Conservation (phyloP, 306 rosid species). For the Amphicarpaea edgeworthii region DNA sequence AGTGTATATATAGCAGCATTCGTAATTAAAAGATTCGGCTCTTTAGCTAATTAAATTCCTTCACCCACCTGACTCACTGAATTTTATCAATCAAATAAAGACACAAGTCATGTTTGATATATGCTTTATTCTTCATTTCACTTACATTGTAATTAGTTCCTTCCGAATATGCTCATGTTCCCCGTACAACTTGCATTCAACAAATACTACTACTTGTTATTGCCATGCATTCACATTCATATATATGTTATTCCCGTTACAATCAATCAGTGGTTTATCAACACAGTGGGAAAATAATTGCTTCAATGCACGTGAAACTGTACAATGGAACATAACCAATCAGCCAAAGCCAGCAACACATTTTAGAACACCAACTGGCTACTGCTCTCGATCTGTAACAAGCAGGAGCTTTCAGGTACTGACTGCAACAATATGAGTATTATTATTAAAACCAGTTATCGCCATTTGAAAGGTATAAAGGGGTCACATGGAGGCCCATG, state of each 20-base stretch:
- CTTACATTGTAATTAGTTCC: slow-evolving; percentile 7
- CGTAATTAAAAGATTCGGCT: not conserved
- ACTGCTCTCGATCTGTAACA: not conserved
- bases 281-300: slow-evolving; percentile 23
- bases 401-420: slow-evolving; percentile 7
- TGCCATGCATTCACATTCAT: not conserved
- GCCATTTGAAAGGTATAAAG: slow-evolving; percentile 26
- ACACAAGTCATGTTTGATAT: slow-evolving; percentile 14
- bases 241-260: not conserved
- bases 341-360: not conserved
- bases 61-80: not conserved
- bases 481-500: slow-evolving; percentile 25
- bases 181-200: not conserved
- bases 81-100: slow-evolving; percentile 19
- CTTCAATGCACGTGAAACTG: slow-evolving; percentile 14
- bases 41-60: slow-evolving; percentile 34
- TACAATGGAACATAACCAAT: slow-evolving; percentile 2
- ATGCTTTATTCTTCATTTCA: slow-evolving; percentile 31
- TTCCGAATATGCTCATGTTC: slow-evolving; percentile 17
- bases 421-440: not conserved
- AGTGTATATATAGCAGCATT: slow-evolving; percentile 2
- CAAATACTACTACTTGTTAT: not conserved
- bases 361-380: not conserved
- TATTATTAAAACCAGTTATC: not conserved
- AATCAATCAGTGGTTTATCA: not conserved